Base-by-base conservation (phyloP, 169 alveolate genomes). In the Babesia bigemina region DNA sequence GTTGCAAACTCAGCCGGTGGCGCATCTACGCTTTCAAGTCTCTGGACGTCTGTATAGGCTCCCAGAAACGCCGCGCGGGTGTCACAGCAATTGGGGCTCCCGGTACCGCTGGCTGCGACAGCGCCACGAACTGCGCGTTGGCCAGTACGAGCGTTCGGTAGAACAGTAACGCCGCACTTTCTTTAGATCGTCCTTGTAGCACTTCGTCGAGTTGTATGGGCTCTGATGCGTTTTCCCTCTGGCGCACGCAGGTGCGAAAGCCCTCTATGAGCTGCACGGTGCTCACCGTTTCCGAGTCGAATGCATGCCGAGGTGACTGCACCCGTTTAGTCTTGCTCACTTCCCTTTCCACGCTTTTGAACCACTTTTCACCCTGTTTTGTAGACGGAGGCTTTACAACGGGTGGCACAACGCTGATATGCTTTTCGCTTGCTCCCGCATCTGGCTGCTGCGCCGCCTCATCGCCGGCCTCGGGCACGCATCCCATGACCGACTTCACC, bases 121-220 rank as follows among this genome's bases (percentile, higher is more conserved):
- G 69, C 26, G 70, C 33, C 29, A 83, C 56, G 60, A 70, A 75
- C 14, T 60, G 73, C 62, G 86, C 78, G 49, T 83, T 83, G 14
- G 90, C 90, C 52, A 83, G 86, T 12, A 70, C 50, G 47, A 83
- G 63, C n/a, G 84, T 67, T 33, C 90, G 75, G 42, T 70, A 70
- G 75, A 83, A 83, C 48, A 83, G 45, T 33, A 70, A 33, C 49
- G 86, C 63, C 21, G 90, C 86, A 49, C 50, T 65, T 19, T 67
- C 66, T 24, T 44, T 66, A 22, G 70, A 57, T 39, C 61, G 44
- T 12, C 82, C 83, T 45, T 69, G 39, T 24, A 75, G 26, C 29
- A 83, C 26, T 19, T 21, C 57, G 7, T 48, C 49, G 44, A 83
- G 56, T 16, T 48, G 62, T 0, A 75, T 66, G 22, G 58, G 50